These are phyloP conservation scores for Metschnikowia similis DNA, from an alignment of 805 yeast species.

Conservation along the genomic window DNA sequence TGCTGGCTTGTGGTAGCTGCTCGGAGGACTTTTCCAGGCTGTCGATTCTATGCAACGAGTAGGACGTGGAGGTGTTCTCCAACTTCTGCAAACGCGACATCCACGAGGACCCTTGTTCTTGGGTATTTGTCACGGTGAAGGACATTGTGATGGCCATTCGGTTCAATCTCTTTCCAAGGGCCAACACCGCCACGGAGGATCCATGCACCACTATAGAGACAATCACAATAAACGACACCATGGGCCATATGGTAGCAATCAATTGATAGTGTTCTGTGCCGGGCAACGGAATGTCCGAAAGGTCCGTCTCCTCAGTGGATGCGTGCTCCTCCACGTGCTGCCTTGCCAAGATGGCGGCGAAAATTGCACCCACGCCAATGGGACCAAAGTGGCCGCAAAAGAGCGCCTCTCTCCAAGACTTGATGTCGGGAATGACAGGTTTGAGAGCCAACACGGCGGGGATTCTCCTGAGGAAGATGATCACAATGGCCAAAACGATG, in stretches of 20 bases:
- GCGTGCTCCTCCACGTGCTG: slow-evolving; percentile 57
- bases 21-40: slow-evolving; percentile 36
- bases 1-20: slow-evolving; percentile 28
- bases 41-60: slow-evolving; percentile 80
- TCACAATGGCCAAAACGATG: slow-evolving; percentile 66
- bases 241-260: slow-evolving; percentile 60
- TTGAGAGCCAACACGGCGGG: slow-evolving; percentile 76
- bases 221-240: slow-evolving; percentile 66
- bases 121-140: slow-evolving; percentile 58
- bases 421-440: slow-evolving; percentile 80
- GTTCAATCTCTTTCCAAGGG: slow-evolving; percentile 73
- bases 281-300: slow-evolving; percentile 42
- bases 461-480: slow-evolving; percentile 71
- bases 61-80: slow-evolving; percentile 67
- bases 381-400: slow-evolving; percentile 97
- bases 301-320: slow-evolving; percentile 54
- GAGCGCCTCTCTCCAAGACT: slow-evolving; percentile 89
- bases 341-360: slow-evolving; percentile 77
- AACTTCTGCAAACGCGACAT: slow-evolving; percentile 78
- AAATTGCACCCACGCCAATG: slow-evolving; percentile 90
- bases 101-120: slow-evolving; percentile 63
- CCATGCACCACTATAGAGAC: slow-evolving; percentile 88
- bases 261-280: slow-evolving; percentile 53
- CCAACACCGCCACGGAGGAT: slow-evolving; percentile 47
- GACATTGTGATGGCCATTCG: slow-evolving; percentile 92